These are phyloP conservation scores for Fremontodendron californicum DNA, from an alignment of 345 rosid species.

Conservation along the genomic window DNA sequence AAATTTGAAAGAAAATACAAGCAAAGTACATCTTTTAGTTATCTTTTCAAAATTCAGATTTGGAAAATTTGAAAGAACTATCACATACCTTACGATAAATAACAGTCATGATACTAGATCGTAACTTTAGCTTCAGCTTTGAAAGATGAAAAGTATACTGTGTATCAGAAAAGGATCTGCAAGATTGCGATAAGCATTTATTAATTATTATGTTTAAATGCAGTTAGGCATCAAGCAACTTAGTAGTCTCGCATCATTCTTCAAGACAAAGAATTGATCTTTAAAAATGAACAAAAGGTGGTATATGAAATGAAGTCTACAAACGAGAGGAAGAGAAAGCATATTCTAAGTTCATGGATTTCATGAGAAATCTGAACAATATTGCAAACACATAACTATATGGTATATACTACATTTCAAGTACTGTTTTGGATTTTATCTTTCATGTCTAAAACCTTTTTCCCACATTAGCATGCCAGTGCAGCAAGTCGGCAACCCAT, in stretches of 20 bases:
- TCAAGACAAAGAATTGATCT: background rate
- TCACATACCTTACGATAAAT: slow-evolving; percentile 64
- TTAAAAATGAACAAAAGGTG: background rate
- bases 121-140: slow-evolving; percentile 74
- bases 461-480: background rate
- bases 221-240: background rate
- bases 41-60: background rate
- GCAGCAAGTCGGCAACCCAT: background rate
- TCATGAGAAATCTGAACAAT: background rate
- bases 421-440: background rate
- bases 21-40: background rate
- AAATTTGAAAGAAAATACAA: background rate
- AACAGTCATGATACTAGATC: slow-evolving; percentile 81
- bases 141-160: slow-evolving; percentile 69
- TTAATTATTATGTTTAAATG: background rate
- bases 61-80: slow-evolving; percentile 2
- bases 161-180: slow-evolving; percentile 88
- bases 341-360: background rate
- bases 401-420: background rate
- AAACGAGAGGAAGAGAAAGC: background rate
- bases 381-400: background rate
- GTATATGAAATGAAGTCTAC: background rate
- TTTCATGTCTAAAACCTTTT: background rate
- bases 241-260: background rate
- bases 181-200: slow-evolving; percentile 21